phyloP scores from a whole-genome alignment of 495 filamentous ascomycete species.

The Aspergillus ostianus region DNA sequence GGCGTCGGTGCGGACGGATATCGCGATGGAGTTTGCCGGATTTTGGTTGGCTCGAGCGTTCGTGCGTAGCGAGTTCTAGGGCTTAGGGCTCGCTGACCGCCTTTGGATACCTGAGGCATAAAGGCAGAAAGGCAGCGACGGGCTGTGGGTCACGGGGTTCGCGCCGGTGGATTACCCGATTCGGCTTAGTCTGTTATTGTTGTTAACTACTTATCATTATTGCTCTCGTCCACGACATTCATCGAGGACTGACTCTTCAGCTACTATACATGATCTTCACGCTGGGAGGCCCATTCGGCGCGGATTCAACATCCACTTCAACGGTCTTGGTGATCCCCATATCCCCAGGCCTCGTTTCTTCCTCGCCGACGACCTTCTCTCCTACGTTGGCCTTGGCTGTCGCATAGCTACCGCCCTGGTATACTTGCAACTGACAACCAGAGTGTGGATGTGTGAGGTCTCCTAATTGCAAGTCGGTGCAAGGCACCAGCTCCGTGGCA shows the following conservation, averaged over 20 bases:
- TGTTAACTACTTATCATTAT: background rate
- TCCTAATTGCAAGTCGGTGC: background rate
- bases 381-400: constrained; percentile 13
- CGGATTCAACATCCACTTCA: constrained; percentile 27
- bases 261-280: background rate
- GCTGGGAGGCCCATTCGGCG: constrained; percentile 1
- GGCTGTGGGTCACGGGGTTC: background rate
- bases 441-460: background rate
- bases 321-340: constrained; percentile 26
- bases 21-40: constrained; percentile 33
- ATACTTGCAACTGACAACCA: constrained; percentile 7
- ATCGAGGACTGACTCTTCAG: too few species aligned
- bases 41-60: constrained; percentile 34
- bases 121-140: background rate
- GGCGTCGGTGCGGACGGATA: constrained; percentile 35
- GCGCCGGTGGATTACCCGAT: background rate
- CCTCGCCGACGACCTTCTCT: constrained; percentile 2
- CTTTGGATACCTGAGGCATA: constrained; percentile 8
- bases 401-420: constrained; percentile 12
- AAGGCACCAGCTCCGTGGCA: background rate
- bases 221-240: too few species aligned
- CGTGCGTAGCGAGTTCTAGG: constrained; percentile 29
- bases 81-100: constrained; percentile 19
- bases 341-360: constrained; percentile 1
- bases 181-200: constrained; percentile 1